These are phyloP conservation scores for Cutaneotrichosporon curvatum DNA, from an alignment of 1,284 basidiomycete species.

Conservation along the genomic window DNA sequence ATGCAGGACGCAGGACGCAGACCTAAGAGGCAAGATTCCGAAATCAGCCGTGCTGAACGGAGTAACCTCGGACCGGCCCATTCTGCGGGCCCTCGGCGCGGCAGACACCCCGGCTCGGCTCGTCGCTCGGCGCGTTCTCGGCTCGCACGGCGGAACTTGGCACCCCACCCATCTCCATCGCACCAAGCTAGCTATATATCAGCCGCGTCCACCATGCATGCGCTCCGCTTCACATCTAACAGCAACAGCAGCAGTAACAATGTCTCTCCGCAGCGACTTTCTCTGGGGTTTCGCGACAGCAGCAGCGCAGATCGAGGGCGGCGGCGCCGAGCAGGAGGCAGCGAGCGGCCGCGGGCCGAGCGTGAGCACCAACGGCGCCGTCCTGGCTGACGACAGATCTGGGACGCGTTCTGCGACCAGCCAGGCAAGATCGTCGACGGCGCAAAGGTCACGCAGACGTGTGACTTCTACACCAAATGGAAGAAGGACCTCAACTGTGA, in stretches of 20 bases:
- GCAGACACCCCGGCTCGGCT: not conserved
- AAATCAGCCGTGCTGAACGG: not conserved
- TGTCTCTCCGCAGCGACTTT: slow-evolving; percentile 48
- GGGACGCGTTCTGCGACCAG: slow-evolving; percentile 63
- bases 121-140: not conserved
- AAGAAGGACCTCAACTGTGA: slow-evolving; percentile 57
- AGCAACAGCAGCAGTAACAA: not conserved
- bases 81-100: not conserved
- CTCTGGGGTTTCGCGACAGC: slow-evolving; percentile 68
- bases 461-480: slow-evolving; percentile 63
- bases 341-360: slow-evolving; percentile 26
- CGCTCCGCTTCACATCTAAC: not conserved
- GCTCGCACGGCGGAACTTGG: too few relatives aligned
- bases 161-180: too few relatives aligned
- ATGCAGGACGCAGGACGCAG: too few relatives aligned
- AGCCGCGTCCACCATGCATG: too few relatives aligned
- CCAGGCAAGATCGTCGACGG: slow-evolving; percentile 63
- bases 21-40: too few relatives aligned
- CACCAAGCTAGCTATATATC: too few relatives aligned
- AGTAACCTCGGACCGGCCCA: not conserved
- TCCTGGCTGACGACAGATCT: slow-evolving; percentile 51
- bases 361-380: slow-evolving; percentile 12
- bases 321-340: slow-evolving; percentile 21
- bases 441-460: slow-evolving; percentile 59
- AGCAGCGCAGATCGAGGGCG: slow-evolving; percentile 37